Percentiles rank a stretch among this genome's conserved stretches.
Evolutionary conservation across 176 grass and related monocot genomes (phyloP).

Genomic region (Avena insularis): DNA sequence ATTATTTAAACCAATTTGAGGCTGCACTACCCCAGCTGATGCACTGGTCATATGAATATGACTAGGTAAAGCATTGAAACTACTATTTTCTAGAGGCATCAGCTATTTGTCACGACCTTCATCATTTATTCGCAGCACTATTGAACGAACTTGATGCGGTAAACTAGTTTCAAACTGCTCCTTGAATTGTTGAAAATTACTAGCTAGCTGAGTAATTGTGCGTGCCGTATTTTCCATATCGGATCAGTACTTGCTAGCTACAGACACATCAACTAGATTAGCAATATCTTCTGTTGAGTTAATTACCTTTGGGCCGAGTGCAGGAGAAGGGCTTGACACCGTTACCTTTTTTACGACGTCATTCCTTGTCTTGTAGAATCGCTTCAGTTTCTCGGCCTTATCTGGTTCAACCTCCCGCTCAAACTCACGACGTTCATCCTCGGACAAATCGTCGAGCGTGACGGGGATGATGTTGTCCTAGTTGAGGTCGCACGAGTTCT

Average conservation of each 20-base stretch:
- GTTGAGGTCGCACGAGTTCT: too few species aligned
- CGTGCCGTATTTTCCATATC: background rate
- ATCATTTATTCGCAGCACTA: background rate
- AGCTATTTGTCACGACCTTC: background rate
- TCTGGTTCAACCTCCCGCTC: too few species aligned
- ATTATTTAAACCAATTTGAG: too few species aligned
- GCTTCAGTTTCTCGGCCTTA: too few species aligned
- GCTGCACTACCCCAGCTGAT: background rate
- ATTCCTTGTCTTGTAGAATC: too few species aligned
- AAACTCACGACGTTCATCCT: too few species aligned
- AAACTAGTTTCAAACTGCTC: background rate
- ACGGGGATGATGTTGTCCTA: too few species aligned
- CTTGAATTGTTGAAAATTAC: background rate
- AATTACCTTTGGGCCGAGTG: too few species aligned
- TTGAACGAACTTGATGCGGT: background rate
- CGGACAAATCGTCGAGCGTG: too few species aligned
- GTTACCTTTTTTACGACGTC: too few species aligned
- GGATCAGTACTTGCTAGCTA: background rate
- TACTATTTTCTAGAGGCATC: background rate
- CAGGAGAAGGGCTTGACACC: too few species aligned
- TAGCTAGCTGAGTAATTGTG: background rate
- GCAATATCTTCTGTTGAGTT: background rate
- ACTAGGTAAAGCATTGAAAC: background rate
- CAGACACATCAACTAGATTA: background rate
- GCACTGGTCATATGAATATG: background rate